A percentile compares a stretch with the other conserved stretches of the same genome.
Evolutionary conservation across 1,284 basidiomycete genomes (phyloP).

Genomic region (Pulchroboletus neoregius): DNA sequence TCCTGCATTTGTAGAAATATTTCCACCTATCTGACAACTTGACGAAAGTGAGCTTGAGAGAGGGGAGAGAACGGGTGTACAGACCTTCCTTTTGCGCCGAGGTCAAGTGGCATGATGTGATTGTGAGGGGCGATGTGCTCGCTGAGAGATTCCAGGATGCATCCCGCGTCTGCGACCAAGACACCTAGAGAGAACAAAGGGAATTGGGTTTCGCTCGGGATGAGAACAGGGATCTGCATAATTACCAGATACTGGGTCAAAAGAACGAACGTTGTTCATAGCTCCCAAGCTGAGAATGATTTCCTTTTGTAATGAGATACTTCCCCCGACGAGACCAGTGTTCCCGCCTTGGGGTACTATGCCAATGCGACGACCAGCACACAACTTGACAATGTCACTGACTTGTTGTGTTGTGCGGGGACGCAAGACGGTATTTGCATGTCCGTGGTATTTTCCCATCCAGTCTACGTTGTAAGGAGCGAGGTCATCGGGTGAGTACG

Average conservation of each 20-base stretch:
- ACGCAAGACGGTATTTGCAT: slow-evolving; percentile 81
- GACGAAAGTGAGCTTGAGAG: slow-evolving; percentile 6
- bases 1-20: slow-evolving; percentile 96
- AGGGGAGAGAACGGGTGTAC: slow-evolving; percentile 21
- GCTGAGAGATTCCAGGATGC: slow-evolving; percentile 88
- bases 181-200: slow-evolving; percentile 45
- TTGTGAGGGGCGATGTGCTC: slow-evolving; percentile 85
- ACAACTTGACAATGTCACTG: slow-evolving; percentile 82
- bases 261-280: slow-evolving; percentile 84
- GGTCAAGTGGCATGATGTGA: slow-evolving; percentile 96
- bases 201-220: slow-evolving; percentile 7
- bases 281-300: slow-evolving; percentile 81
- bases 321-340: slow-evolving; percentile 97
- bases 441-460: slow-evolving; percentile 95
- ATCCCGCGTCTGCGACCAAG: slow-evolving; percentile 84
- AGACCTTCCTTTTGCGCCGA: slow-evolving; percentile 95
- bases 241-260: slow-evolving; percentile 87
- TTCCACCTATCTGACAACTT: slow-evolving; percentile 97
- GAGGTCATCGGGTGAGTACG: slow-evolving; percentile 62
- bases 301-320: slow-evolving; percentile 89
- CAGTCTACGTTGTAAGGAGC: slow-evolving; percentile 88
- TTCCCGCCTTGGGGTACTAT: slow-evolving; percentile 98
- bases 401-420: slow-evolving; percentile 89
- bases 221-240: slow-evolving; percentile 13
- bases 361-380: slow-evolving; percentile 73